These are phyloP conservation scores for Avicennia marina DNA, from an alignment of 257 asterid genomes.

Conservation along the genomic window DNA sequence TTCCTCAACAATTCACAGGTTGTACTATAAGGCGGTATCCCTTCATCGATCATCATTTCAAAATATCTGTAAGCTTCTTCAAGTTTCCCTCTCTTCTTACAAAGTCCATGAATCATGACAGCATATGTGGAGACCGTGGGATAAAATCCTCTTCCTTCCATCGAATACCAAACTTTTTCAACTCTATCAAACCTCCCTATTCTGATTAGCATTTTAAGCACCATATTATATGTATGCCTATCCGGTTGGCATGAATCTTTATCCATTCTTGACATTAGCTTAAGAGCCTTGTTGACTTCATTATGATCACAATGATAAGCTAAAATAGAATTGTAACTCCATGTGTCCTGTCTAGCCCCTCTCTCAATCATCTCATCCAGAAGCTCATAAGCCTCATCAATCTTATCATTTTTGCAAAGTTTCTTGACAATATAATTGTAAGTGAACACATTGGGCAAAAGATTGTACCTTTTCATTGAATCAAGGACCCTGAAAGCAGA, in stretches of 20 bases:
- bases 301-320: slow-evolving; percentile 65
- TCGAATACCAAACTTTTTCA: slow-evolving; percentile 61
- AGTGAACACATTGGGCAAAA: slow-evolving; percentile 69
- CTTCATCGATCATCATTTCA: slow-evolving; percentile 88
- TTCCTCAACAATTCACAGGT: slow-evolving; percentile 70
- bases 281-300: slow-evolving; percentile 67
- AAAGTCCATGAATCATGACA: slow-evolving; percentile 87
- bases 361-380: slow-evolving; percentile 59
- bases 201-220: slow-evolving; percentile 76
- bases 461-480: slow-evolving; percentile 61
- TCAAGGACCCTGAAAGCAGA: slow-evolving; percentile 64
- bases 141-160: slow-evolving; percentile 67
- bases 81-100: slow-evolving; percentile 65
- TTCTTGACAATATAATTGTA: slow-evolving; percentile 64
- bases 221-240: slow-evolving; percentile 71
- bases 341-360: slow-evolving; percentile 54
- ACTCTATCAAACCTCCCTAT: slow-evolving; percentile 78
- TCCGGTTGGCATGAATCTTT: slow-evolving; percentile 38
- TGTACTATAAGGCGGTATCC: slow-evolving; percentile 62
- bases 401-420: slow-evolving; percentile 58
- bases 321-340: slow-evolving; percentile 73
- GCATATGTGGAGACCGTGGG: slow-evolving; percentile 78
- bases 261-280: slow-evolving; percentile 64
- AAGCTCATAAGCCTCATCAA: slow-evolving; percentile 71
- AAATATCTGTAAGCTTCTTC: slow-evolving; percentile 76